Percentiles rank a stretch among this genome's conserved stretches.
These are phyloP conservation scores for Clitopilus passeckerianus DNA, from an alignment of 768 basidiomycete species.

Conservation along the genomic window DNA sequence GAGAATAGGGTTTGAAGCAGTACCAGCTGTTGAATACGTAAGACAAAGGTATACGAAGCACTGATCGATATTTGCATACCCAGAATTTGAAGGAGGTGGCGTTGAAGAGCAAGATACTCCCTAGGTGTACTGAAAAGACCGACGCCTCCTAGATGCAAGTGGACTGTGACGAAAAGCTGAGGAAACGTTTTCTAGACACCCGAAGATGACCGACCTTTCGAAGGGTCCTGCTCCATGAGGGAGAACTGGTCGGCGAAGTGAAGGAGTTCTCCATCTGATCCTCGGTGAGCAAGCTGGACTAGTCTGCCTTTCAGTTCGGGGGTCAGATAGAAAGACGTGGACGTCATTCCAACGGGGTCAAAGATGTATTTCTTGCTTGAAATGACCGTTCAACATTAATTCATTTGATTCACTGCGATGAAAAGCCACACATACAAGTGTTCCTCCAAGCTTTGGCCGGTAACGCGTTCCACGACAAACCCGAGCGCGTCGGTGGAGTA, in stretches of 20 bases:
- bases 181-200: neutral
- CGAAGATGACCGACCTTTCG: constrained; percentile 7
- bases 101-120: constrained; percentile 12
- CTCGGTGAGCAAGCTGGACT: neutral
- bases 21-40: constrained; percentile 5
- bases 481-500: constrained; percentile 18
- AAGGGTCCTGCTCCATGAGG: constrained; percentile 10
- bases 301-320: neutral
- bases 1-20: constrained; percentile 9
- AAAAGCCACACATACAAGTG: constrained; percentile 16
- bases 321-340: neutral
- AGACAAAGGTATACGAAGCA: neutral
- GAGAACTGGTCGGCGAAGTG: constrained; percentile 9
- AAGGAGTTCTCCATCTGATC: neutral
- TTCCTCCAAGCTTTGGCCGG: constrained; percentile 19
- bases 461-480: constrained; percentile 21
- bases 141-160: constrained; percentile 11
- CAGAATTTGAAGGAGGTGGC: neutral
- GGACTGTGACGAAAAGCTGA: constrained; percentile 5
- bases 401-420: no score
- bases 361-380: neutral
- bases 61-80: constrained; percentile 7
- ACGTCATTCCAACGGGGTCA: neutral
- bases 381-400: neutral
- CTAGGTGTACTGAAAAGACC: constrained; percentile 12